Conservation (phyloP, 345 rosid species). For the Salix viminalis region DNA sequence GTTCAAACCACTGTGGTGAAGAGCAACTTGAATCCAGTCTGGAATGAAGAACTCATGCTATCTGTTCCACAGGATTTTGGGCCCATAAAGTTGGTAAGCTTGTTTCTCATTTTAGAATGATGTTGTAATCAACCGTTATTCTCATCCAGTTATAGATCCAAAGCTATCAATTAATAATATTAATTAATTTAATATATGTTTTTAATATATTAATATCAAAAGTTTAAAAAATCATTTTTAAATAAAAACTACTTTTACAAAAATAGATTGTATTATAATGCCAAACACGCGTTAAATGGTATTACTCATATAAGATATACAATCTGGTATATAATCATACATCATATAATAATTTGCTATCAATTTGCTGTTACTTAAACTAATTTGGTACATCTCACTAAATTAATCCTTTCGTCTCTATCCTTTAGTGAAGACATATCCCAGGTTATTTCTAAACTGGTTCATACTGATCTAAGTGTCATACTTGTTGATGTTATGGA, state of each 20-base stretch:
- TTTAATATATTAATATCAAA: too few relatives aligned
- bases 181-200: too few relatives aligned
- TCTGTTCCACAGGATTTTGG: constrained; percentile 46
- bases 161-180: neutral
- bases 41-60: constrained; percentile 48
- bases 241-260: too few relatives aligned
- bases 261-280: too few relatives aligned
- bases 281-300: too few relatives aligned
- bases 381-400: neutral
- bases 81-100: constrained; percentile 45
- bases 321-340: too few relatives aligned
- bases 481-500: neutral
- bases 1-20: constrained; percentile 40
- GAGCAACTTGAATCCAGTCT: constrained; percentile 53
- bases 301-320: too few relatives aligned
- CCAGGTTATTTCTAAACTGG: neutral
- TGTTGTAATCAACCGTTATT: neutral
- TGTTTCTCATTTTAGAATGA: neutral
- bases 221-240: too few relatives aligned
- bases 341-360: neutral
- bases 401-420: neutral
- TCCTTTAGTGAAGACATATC: neutral
- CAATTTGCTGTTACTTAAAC: neutral
- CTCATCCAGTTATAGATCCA: neutral
- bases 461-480: neutral